Evolutionary conservation across 1,139 yeast genomes (phyloP).

Genomic region (Pichia sp.): DNA sequence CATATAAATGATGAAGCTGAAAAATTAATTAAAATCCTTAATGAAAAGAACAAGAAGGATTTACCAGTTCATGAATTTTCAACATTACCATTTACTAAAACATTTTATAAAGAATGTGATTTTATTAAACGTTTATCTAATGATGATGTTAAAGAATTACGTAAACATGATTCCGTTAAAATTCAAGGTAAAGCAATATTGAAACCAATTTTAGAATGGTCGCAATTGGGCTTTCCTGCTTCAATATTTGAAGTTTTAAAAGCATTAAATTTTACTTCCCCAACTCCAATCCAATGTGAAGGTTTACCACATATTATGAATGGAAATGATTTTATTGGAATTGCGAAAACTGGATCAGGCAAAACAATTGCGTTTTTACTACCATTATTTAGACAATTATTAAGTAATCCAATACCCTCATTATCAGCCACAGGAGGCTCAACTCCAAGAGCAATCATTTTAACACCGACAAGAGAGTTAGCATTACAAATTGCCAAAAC

Average conservation of each 20-base stretch:
- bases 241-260: constrained; percentile 47
- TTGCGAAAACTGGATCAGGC: constrained; percentile 96
- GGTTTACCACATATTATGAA: constrained; percentile 87
- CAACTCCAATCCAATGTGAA: constrained; percentile 89
- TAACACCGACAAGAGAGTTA: constrained; percentile 92
- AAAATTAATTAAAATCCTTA: not conserved
- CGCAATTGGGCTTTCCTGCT: constrained; percentile 72
- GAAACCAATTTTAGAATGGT: constrained; percentile 70
- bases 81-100: constrained; percentile 52
- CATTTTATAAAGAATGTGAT: constrained; percentile 61
- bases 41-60: constrained; percentile 30
- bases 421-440: constrained; percentile 26
- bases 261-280: constrained; percentile 44
- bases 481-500: constrained; percentile 81
- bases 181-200: constrained; percentile 56
- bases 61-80: constrained; percentile 35
- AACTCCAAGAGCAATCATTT: constrained; percentile 75
- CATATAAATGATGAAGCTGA: not conserved
- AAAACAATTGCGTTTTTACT: constrained; percentile 84
- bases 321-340: constrained; percentile 87
- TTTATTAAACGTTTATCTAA: constrained; percentile 41
- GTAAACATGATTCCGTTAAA: constrained; percentile 57
- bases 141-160: constrained; percentile 49
- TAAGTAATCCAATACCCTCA: constrained; percentile 27
- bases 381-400: constrained; percentile 79